Percentiles rank a stretch among this genome's conserved stretches.
Conservation (phyloP, 495 filamentous ascomycete species). For the Corynascus novoguineensis region DNA sequence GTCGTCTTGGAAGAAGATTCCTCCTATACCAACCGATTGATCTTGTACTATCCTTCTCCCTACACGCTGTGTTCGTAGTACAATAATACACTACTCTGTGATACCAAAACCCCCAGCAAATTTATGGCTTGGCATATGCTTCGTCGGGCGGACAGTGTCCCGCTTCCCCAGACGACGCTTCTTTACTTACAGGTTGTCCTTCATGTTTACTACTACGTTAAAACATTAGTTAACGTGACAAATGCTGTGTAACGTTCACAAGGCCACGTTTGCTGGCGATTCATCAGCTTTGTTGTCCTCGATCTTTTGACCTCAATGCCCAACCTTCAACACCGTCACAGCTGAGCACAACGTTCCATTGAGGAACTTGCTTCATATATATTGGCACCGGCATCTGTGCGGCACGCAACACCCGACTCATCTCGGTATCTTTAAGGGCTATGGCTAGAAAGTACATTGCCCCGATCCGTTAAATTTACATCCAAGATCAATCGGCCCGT, state of each 20-base stretch:
- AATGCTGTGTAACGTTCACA: not conserved
- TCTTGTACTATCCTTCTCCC: not conserved
- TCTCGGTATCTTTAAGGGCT: too few relatives aligned
- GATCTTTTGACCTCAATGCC: too few relatives aligned
- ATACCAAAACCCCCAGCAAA: not conserved
- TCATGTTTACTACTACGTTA: too few relatives aligned
- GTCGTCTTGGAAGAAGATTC: not conserved
- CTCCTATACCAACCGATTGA: slow-evolving; percentile 16
- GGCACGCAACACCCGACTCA: not conserved
- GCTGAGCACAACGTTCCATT: not conserved
- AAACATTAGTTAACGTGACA: too few relatives aligned
- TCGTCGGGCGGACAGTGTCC: not conserved
- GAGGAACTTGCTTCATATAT: slow-evolving; percentile 12
- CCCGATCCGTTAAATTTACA: too few relatives aligned
- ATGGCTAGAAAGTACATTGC: not conserved
- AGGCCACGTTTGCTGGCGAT: not conserved
- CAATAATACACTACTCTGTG: not conserved
- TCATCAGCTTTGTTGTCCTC: not conserved
- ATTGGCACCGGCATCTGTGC: slow-evolving; percentile 2
- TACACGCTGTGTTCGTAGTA: not conserved
- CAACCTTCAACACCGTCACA: too few relatives aligned
- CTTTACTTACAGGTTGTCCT: too few relatives aligned
- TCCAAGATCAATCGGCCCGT: too few relatives aligned
- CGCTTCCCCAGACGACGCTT: too few relatives aligned
- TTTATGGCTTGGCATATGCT: not conserved